phyloP scores from a whole-genome alignment of 257 asterid species.

The Galeopsis tetrahit region DNA sequence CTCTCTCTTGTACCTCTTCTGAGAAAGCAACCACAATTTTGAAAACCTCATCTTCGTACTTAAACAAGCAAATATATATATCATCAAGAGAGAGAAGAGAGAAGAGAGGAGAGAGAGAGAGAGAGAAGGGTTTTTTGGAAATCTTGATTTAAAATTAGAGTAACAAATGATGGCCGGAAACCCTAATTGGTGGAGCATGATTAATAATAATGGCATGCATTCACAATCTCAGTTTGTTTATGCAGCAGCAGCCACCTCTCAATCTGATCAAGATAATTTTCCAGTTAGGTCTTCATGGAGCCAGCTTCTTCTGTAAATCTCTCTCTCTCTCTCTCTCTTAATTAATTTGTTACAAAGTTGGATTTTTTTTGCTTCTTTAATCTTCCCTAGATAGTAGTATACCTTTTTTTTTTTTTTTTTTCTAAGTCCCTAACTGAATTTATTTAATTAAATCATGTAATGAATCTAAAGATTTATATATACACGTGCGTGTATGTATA shows the following conservation, averaged over 20 bases:
- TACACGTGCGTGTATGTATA: not conserved
- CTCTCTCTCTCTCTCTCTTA: constrained; percentile 38
- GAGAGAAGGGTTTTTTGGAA: not conserved
- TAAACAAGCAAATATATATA: constrained; percentile 30
- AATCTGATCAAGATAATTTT: constrained; percentile 45
- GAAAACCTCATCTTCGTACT: constrained; percentile 43
- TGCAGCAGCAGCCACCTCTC: constrained; percentile 19
- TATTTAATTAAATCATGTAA: no score
- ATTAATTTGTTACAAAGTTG: no score
- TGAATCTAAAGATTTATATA: not conserved
- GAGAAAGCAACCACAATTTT: constrained; percentile 42
- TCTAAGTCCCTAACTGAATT: not conserved
- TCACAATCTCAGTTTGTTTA: constrained; percentile 50
- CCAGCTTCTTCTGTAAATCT: constrained; percentile 64
- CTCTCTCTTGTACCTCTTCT: constrained; percentile 40
- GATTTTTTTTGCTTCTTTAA: not conserved
- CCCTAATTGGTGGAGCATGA: constrained; percentile 95
- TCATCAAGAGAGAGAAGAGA: constrained; percentile 18
- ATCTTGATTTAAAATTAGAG: not conserved
- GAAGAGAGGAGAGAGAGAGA: constrained; percentile 22
- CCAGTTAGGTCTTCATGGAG: constrained; percentile 73
- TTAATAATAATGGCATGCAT: constrained; percentile 60
- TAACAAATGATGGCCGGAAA: constrained; percentile 88
- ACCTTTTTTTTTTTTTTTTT: no score
- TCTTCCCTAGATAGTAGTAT: not conserved